A percentile compares a stretch with the other conserved stretches of the same genome.
Evolutionary conservation across 768 basidiomycete genomes (phyloP).

Genomic region (Hortiboletus campestris): DNA sequence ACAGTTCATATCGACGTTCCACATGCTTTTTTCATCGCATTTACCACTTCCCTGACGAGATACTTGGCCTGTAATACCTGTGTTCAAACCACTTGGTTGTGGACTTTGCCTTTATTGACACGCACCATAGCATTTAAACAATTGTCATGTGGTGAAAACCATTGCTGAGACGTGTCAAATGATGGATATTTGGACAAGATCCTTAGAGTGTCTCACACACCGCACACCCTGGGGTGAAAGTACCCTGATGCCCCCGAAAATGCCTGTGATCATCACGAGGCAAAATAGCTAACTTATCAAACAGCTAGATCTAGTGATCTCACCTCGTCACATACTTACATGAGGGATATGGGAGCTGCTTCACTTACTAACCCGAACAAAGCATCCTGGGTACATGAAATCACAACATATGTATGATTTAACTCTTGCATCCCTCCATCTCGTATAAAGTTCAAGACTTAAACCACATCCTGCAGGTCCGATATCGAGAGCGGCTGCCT

Average conservation of each 20-base stretch:
- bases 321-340: neutral
- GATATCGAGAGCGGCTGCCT: conserved; percentile 32
- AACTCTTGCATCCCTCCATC: neutral
- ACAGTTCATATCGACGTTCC: neutral
- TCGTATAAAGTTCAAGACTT: neutral
- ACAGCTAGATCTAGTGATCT: neutral
- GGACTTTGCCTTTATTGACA: neutral
- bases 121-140: neutral
- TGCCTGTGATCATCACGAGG: neutral
- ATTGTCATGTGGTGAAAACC: neutral
- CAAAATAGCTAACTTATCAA: neutral
- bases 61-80: neutral
- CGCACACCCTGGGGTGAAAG: neutral
- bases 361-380: neutral
- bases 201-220: no score
- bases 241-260: neutral
- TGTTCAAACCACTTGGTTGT: neutral
- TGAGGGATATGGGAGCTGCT: neutral
- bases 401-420: conserved; percentile 17
- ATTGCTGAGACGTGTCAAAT: neutral
- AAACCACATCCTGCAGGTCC: conserved; percentile 30
- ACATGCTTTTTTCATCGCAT: neutral
- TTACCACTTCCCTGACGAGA: no score
- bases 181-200: neutral
- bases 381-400: neutral